Evolutionary conservation across 495 filamentous ascomycete species (phyloP), one percentile per base, ranked within the genome.

Genomic region (Penicillium parvum): DNA sequence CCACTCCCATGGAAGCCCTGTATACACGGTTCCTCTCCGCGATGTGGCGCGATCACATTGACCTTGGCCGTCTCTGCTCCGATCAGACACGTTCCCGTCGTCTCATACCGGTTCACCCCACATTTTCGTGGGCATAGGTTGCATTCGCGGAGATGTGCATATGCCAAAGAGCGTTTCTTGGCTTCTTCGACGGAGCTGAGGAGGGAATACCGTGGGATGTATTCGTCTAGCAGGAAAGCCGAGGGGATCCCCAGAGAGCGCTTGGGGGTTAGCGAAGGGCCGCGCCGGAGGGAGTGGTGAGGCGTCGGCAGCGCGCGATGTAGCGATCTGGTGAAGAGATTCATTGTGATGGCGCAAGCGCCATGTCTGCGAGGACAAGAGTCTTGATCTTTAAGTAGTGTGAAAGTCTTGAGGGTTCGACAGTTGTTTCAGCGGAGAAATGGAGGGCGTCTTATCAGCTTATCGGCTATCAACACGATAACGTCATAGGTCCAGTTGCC

Each of bases 111-210:
- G 57, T 90, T 88, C 14, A 88, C 81, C 18, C 77, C 77, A 60
- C 86, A 90, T 9, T 77, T 69, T 1, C 84, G 72, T 0, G 85
- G 85, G 46, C 84, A 91, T 16, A 90, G 74, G 49, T 89, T 90
- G 64, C 84, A 90, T 34, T 86, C 78, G 10, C 69, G 60, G 9
- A 91, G 66, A 51, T 88, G 84, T 3, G 81, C 73, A 45, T 86
- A 83, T 3, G 85, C 82, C 6, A 61, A 63, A 6, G 80, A 79
- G 14, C 83, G 76, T 55, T 88, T 88, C 50, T 75, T 76, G 2
- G 83, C 64, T 1, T 72, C 74, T 21, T 86, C 77, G 14, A 69
- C 51, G 0, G 81, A 71, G 0, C 75, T 75, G 1, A 90, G 64
- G 0, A 74, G 63, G 35, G 78, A 68, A 53, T 86, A 86, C 17